Base-by-base conservation (phyloP, 2,329 filamentous ascomycete species). In the Paecilomyces formosus region DNA sequence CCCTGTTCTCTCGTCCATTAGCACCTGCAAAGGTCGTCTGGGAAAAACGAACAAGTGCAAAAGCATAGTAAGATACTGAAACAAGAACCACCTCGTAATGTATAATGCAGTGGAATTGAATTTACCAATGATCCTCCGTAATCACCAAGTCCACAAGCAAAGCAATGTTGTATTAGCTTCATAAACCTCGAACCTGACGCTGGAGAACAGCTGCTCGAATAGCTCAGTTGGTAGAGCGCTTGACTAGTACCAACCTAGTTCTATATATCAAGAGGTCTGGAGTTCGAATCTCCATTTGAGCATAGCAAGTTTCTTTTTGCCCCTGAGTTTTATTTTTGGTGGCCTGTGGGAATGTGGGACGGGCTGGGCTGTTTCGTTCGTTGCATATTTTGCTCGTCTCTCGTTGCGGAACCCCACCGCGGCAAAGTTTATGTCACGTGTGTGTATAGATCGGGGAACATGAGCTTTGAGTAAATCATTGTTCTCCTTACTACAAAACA, bases 1-100 rank as follows among this genome's bases (percentile, higher is more conserved):
- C 58, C 2, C 21, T 60, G 18, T 60, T 60, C 45, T 60, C 58
- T 13, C 57, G 58, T 11, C 58, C 58, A n/a, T 22, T 52, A 7
- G 53, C 51, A 30, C 58, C 58, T 0, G 33, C 52, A 13, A 57
- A 39, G 15, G 52, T 60, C 13, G 22, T 30, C 13, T 60, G 58
- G 58, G 58, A 60, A 7, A 45, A 18, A 30, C 31, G 55, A 13
- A 55, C 55, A 31, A 5, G n/a, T 11, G 24, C 9, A 45, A 45
- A 21, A n/a, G 39, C 15, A 18, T 39, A 21, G 18, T 1, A 9
- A n/a, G 15, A 45, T 18, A 18, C 39, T 11, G 11, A 31, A 7
- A 45, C n/a, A 8, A 9, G 7, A 8, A 1, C n/a, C 18, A 45
- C 8, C 39, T 45, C 39, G 18, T 45, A 45, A 45, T 45, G 39